Percentiles rank a stretch among this genome's conserved stretches.
These are phyloP conservation scores for Fraxinus pennsylvanica DNA, from an alignment of 257 asterid species.

Conservation along the genomic window DNA sequence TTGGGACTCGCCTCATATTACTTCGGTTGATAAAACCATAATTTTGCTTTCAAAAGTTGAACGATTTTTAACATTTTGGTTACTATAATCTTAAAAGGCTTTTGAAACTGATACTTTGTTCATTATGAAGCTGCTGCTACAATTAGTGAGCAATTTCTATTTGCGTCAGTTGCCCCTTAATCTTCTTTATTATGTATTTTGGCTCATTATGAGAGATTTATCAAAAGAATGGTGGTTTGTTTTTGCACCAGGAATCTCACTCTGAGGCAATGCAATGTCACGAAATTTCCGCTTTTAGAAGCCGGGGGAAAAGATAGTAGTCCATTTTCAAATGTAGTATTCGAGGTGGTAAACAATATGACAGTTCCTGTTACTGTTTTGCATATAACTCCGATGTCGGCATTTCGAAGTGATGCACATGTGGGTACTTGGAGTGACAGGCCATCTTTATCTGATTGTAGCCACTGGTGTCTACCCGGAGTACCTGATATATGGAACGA, in stretches of 20 bases:
- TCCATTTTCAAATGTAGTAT: slow-evolving; percentile 55
- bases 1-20: not conserved
- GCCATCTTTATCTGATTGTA: slow-evolving; percentile 65
- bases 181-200: not conserved
- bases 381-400: slow-evolving; percentile 69
- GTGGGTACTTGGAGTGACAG: slow-evolving; percentile 77
- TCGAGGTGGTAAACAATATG: slow-evolving; percentile 57
- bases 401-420: slow-evolving; percentile 78
- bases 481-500: slow-evolving; percentile 79
- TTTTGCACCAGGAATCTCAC: slow-evolving; percentile 51
- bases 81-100: not conserved
- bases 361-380: slow-evolving; percentile 57
- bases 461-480: slow-evolving; percentile 89
- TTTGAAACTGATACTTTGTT: not conserved
- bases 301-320: slow-evolving; percentile 47
- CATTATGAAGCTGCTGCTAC: not conserved
- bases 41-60: not conserved
- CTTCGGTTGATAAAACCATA: not conserved
- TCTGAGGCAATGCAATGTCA: slow-evolving; percentile 53
- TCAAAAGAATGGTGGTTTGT: not conserved
- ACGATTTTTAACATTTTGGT: not conserved
- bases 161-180: not conserved
- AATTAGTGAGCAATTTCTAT: not conserved
- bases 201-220: not conserved
- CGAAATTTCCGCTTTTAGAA: slow-evolving; percentile 57